These are phyloP conservation scores for Ampelocalamus luodianensis DNA, from an alignment of 176 grass and related monocot genomes.

Conservation along the genomic window DNA sequence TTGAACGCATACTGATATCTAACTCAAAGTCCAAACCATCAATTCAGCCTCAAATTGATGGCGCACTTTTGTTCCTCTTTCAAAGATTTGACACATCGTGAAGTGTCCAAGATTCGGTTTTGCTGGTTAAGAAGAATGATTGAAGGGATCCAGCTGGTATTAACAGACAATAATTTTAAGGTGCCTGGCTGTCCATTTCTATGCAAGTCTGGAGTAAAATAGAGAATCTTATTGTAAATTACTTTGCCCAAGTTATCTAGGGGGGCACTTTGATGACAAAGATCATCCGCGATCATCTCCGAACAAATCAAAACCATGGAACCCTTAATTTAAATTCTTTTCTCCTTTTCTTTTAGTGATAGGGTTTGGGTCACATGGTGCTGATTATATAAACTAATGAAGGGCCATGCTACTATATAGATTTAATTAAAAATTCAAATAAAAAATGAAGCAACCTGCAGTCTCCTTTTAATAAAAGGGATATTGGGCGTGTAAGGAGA, in stretches of 20 bases:
- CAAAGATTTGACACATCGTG: background rate
- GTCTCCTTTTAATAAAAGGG: conserved; percentile 46
- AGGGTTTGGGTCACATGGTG: conserved; percentile 37
- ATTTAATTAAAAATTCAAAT: conserved; percentile 24
- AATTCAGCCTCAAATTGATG: background rate
- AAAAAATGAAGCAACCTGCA: conserved; percentile 33
- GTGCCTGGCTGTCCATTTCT: background rate
- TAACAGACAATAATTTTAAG: background rate
- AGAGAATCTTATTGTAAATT: background rate
- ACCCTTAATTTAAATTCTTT: background rate
- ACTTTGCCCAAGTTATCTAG: background rate
- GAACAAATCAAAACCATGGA: background rate
- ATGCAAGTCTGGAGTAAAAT: background rate
- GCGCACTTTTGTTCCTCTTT: background rate
- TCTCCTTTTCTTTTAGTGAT: conserved; percentile 20
- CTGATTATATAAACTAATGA: conserved; percentile 29
- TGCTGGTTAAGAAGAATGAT: background rate
- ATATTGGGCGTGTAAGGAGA: conserved; percentile 46
- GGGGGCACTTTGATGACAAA: conserved; percentile 41
- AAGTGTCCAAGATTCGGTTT: conserved; percentile 2
- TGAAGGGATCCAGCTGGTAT: background rate
- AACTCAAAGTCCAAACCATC: background rate
- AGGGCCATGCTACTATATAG: conserved; percentile 14
- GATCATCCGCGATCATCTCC: conserved; percentile 13
- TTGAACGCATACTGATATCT: background rate